Base-by-base conservation (phyloP, 2,329 filamentous ascomycete genomes). In the Cladophialophora yegresii region DNA sequence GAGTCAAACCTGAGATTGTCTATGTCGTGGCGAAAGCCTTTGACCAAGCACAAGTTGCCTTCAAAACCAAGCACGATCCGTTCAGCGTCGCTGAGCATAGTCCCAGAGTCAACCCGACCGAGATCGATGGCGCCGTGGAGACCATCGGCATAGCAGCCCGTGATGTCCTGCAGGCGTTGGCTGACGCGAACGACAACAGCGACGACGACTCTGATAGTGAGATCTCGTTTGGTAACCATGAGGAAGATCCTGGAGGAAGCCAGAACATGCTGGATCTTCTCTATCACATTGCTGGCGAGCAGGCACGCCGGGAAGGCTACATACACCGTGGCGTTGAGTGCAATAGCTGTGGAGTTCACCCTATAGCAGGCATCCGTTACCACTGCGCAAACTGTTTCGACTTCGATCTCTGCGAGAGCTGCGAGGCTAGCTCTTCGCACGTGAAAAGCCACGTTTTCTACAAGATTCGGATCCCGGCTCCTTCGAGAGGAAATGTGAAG, bases 341-440 rank as follows among this genome's bases (percentile, higher is more conserved):
- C 75, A 96, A 98, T 75, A 87, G 87, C 56, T 99, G 95, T 72
- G 90, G 90, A 61, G 87, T 90, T 72, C 87, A 91, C 56, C 93
- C 95, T 12, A 98, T 99, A 66, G 89, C 91, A 58, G 95, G 95
- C 16, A 89, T 96, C 66, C 87, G 95, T 63, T 99, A 96, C 79
- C 89, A 93, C 65, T 99, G 95, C 77, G 89, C 92, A 71, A 98
- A 99, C 78, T 99, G 95, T 75, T 87, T 91, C 69, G 93, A 99
- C 77, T 98, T 92, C 74, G 95, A 99, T 75, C 85, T 99, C 1
- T 99, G 95, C 80, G 92, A 97, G 74, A 88, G 88, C 7, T 99
- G 95, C 78, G 93, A 99, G 78, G 81, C 84, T 16, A 78, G 81
- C 71, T 77, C 81, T 63, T 86, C 90, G 4, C 93, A 96, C 74